phyloP scores from a whole-genome alignment of 345 rosid genomes.

The Populus pruinosa region DNA sequence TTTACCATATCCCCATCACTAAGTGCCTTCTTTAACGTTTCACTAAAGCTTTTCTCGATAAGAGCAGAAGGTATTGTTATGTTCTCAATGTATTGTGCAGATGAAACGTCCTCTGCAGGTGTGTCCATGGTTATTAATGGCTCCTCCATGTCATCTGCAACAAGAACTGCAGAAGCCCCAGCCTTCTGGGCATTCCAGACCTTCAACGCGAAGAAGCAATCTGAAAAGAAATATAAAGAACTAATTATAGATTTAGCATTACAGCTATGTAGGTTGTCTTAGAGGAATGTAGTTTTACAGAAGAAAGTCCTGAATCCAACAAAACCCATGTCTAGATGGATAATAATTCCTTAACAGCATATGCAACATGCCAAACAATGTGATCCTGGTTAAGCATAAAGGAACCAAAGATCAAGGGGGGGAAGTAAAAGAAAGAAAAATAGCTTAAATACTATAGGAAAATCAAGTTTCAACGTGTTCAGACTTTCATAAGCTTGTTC shows the following conservation, averaged over 20 bases:
- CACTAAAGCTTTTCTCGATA: conserved; percentile 70
- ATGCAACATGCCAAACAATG: background rate
- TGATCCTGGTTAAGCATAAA: background rate
- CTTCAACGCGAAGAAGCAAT: conserved; percentile 92
- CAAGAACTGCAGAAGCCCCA: conserved; percentile 96
- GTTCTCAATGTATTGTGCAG: conserved; percentile 73
- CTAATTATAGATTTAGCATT: background rate
- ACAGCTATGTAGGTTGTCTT: background rate
- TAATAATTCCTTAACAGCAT: background rate
- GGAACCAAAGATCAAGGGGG: background rate
- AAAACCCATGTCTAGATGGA: background rate
- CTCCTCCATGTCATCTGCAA: conserved; percentile 79
- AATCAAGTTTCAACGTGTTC: background rate
- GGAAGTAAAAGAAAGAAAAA: background rate
- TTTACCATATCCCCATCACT: conserved; percentile 75
- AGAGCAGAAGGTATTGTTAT: conserved; percentile 97
- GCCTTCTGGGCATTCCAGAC: conserved; percentile 97
- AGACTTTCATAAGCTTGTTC: background rate
- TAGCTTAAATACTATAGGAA: background rate
- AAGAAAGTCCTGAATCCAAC: background rate
- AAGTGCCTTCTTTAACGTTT: conserved; percentile 66
- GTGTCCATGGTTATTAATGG: conserved; percentile 91
- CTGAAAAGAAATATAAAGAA: conserved; percentile 39
- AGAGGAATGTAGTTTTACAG: background rate
- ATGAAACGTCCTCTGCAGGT: conserved; percentile 63